Conservation (phyloP, 2,329 filamentous ascomycete species). For the Verticillium nubilum region DNA sequence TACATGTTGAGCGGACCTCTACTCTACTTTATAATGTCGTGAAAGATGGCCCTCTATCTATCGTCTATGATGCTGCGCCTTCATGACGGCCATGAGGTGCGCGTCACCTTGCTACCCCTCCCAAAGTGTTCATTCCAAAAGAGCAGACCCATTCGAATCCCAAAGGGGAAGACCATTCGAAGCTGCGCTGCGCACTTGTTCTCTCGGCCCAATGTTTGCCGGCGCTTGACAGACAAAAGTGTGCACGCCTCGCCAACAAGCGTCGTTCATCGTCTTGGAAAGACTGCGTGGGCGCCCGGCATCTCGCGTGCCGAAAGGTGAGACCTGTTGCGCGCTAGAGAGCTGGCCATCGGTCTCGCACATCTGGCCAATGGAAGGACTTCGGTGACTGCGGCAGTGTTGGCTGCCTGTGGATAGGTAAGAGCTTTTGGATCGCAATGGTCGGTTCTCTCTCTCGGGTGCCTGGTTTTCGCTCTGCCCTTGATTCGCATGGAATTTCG, state of each 20-base stretch:
- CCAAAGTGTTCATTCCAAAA: too few relatives aligned
- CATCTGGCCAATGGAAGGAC: background rate
- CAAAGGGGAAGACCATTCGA: background rate
- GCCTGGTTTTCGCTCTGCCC: too few relatives aligned
- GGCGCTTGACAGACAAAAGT: background rate
- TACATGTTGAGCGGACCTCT: background rate
- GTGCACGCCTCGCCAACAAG: background rate
- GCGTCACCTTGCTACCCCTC: background rate
- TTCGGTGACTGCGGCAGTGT: background rate
- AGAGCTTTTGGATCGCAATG: background rate
- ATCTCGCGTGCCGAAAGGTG: background rate
- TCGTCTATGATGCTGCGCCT: background rate
- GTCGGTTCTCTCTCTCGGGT: too few relatives aligned
- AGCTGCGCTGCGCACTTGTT: background rate
- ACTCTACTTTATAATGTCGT: background rate
- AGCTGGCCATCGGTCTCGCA: background rate
- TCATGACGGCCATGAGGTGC: background rate
- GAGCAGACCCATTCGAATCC: background rate
- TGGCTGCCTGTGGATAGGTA: too few relatives aligned
- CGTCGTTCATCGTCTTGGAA: background rate
- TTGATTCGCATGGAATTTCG: too few relatives aligned
- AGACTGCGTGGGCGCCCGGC: background rate
- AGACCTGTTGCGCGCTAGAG: background rate
- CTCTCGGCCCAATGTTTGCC: background rate
- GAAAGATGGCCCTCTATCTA: background rate